Conservation (phyloP, 305 asterid species). For the Fraxinus angustifolia region DNA sequence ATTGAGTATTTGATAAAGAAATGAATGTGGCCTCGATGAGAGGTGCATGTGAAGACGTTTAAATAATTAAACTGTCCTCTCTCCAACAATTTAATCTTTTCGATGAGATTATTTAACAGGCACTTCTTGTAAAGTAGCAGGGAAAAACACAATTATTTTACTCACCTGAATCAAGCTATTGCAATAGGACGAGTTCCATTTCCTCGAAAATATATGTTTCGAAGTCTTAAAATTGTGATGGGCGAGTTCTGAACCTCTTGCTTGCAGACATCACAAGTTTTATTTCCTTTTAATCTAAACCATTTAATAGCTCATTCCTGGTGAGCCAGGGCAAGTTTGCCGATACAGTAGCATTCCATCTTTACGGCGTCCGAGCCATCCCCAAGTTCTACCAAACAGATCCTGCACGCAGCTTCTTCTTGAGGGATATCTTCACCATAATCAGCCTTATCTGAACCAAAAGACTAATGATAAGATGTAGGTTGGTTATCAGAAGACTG, state of each 20-base stretch:
- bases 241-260: constrained; percentile 42
- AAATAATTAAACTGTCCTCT: too few relatives aligned
- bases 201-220: not conserved
- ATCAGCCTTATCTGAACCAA: constrained; percentile 50
- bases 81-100: not conserved
- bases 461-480: constrained; percentile 30
- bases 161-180: not conserved
- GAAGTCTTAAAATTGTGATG: constrained; percentile 26
- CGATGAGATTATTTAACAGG: not conserved
- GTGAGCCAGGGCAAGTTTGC: constrained; percentile 49
- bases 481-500: constrained; percentile 22
- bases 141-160: not conserved
- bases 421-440: constrained; percentile 35
- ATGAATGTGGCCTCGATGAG: too few relatives aligned
- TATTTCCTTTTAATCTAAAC: constrained; percentile 42
- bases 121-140: not conserved
- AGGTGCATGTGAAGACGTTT: not conserved
- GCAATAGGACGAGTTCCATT: not conserved
- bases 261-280: too few relatives aligned
- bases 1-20: too few relatives aligned
- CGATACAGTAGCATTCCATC: constrained; percentile 53
- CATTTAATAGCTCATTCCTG: constrained; percentile 54
- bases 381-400: constrained; percentile 43
- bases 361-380: constrained; percentile 45
- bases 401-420: constrained; percentile 52